Evolutionary conservation across 345 rosid species (phyloP).

Genomic region (Cardiospermum halicacabum): DNA sequence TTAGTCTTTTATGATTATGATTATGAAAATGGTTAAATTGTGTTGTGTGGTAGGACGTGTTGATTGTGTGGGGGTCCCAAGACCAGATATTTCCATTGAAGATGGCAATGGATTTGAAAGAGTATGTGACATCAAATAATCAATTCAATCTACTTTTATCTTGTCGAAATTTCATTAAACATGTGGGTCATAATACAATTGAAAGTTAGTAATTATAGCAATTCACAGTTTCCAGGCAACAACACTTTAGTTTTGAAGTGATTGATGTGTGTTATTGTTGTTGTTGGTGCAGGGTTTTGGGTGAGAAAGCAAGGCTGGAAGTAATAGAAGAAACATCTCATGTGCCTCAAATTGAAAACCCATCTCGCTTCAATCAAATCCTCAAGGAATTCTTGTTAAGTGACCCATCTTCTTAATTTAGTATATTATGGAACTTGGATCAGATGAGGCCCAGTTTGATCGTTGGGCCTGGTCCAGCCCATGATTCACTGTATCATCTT

Average conservation of each 20-base stretch:
- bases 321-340: constrained; percentile 61
- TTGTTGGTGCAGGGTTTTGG: constrained; percentile 52
- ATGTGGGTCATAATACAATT: neutral
- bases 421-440: neutral
- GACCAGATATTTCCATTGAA: constrained; percentile 76
- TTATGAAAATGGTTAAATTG: no score
- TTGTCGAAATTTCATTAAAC: neutral
- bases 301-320: constrained; percentile 60
- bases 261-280: neutral
- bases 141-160: neutral
- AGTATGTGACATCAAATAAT: constrained; percentile 31
- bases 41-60: constrained; percentile 76
- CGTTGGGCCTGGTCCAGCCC: neutral
- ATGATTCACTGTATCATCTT: no score
- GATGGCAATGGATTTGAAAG: constrained; percentile 72
- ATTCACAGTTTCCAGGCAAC: no score
- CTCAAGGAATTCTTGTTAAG: constrained; percentile 44
- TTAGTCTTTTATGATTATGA: no score
- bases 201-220: neutral
- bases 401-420: constrained; percentile 1
- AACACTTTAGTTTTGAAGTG: neutral
- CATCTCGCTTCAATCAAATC: constrained; percentile 46
- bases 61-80: constrained; percentile 77
- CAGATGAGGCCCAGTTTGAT: neutral
- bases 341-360: constrained; percentile 68